phyloP scores from a whole-genome alignment of 108 stramenopile species.

The Fragilaria radians region DNA sequence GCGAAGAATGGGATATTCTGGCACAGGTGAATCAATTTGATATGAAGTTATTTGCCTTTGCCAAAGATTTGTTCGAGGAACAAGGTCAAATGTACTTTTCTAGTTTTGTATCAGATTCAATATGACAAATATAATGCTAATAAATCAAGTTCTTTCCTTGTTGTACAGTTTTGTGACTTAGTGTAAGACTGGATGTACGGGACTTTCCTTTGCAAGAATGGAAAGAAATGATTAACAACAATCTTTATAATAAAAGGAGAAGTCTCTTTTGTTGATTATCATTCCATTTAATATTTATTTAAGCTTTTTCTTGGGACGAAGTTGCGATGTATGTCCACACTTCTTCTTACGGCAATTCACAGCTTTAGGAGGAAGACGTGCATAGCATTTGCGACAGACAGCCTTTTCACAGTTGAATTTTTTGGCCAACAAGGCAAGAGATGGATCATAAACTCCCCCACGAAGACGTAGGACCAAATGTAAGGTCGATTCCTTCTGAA shows the following conservation, averaged over 20 bases:
- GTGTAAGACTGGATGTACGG: not conserved
- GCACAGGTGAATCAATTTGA: not conserved
- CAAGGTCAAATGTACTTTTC: not conserved
- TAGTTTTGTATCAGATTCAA: not conserved
- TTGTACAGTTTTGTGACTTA: not conserved
- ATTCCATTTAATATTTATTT: slow-evolving; percentile 61
- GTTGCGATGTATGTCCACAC: slow-evolving; percentile 99
- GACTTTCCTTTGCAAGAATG: not conserved
- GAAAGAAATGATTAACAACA: not conserved
- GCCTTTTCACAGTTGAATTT: slow-evolving; percentile 99
- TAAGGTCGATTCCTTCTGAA: slow-evolving; percentile 95
- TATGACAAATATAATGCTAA: not conserved
- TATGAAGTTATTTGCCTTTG: not conserved
- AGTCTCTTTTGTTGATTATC: not conserved
- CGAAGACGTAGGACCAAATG: slow-evolving; percentile 93
- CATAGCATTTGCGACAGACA: slow-evolving; percentile 99
- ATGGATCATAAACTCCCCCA: slow-evolving; percentile 95
- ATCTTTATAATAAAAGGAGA: not conserved
- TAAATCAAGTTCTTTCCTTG: not conserved
- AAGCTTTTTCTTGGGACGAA: slow-evolving; percentile 99
- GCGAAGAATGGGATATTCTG: not conserved
- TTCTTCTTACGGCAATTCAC: slow-evolving; percentile 99
- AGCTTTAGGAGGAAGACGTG: slow-evolving; percentile 98
- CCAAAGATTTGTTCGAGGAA: not conserved
- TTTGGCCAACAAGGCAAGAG: slow-evolving; percentile 98